These are phyloP conservation scores for Selaginella tamariscina DNA, from an alignment of 75 land plant species.

Conservation along the genomic window DNA sequence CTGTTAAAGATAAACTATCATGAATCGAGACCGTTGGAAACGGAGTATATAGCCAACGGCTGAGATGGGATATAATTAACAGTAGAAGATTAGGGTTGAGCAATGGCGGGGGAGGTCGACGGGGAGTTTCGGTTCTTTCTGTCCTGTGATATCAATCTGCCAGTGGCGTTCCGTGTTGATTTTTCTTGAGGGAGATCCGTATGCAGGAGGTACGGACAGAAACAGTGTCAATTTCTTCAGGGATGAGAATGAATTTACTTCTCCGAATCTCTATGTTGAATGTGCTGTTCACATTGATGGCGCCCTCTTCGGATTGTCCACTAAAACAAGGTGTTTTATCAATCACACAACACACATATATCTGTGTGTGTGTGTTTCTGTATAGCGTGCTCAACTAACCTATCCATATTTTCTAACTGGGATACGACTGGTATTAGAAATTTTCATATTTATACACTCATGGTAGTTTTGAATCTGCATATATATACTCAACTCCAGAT, in stretches of 20 bases:
- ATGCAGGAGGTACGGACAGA: neutral
- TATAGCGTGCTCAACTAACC: no score
- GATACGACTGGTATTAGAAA: neutral
- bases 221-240: neutral
- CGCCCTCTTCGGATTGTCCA: slow-evolving; percentile 72
- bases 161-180: slow-evolving; percentile 69
- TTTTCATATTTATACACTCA: neutral
- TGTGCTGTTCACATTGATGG: slow-evolving; percentile 87
- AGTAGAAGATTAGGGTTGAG: no score
- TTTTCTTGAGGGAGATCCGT: slow-evolving; percentile 46
- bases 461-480: no score
- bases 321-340: slow-evolving; percentile 59
- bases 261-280: slow-evolving; percentile 69
- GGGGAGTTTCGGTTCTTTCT: slow-evolving; percentile 52
- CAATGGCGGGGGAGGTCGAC: neutral
- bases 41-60: no score
- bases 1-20: no score
- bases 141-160: slow-evolving; percentile 84
- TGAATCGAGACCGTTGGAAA: no score
- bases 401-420: no score
- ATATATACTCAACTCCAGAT: no score
- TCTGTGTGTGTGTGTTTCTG: no score
- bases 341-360: no score
- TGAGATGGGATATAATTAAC: no score
- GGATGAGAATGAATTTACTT: neutral